Base-by-base conservation (phyloP, 202 grass and related monocot genomes). In the Brachypodium distachyon region DNA sequence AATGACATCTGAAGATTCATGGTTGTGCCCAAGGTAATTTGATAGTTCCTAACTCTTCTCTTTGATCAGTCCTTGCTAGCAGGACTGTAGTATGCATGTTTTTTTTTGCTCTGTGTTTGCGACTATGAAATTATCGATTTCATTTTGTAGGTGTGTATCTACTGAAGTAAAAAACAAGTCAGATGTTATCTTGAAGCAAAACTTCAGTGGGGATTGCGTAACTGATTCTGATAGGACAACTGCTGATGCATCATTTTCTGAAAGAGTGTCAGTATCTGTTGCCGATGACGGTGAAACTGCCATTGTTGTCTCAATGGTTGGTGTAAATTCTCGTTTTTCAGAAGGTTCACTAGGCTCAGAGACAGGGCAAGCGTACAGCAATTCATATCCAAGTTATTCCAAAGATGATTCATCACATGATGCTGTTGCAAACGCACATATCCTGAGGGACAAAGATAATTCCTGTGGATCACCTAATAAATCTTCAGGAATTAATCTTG, bases 261-360 rank as follows among this genome's bases (percentile, higher is more conserved):
- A 87, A 73, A 94, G 83, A 70, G 82, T 98, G 34, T 98, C 91
- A n/a, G 89, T 98, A 71, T 98, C 95, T 80, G 81, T 98, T 90
- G 91, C 91, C 70, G 95, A 94, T 88, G 95, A 90, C 78, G 95
- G 95, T 77, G 95, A 98, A 91, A 98, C 95, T 55, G 95, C 95
- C 41, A 61, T 98, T 84, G 95, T 98, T 83, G 91, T 98, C 56
- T 98, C 91, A 82, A 90, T 98, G 85, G 82, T 92, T 70, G 81
- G 83, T 75, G 73, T 41, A 70, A 69, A 85, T 50, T 69, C 67
- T 82, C 73, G 32, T 80, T 31, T 81, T 76, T 40, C 34, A 48
- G 72, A 84, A 69, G 55, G 48, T 78, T 54, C 48, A 49, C 44
- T 62, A 75, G 41, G 33, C 26, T 73, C 63, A 61, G 78, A 72